These are phyloP conservation scores for Trebouxiophyceae sp. DNA, from an alignment of 163 green algal genomes.

Conservation along the genomic window DNA sequence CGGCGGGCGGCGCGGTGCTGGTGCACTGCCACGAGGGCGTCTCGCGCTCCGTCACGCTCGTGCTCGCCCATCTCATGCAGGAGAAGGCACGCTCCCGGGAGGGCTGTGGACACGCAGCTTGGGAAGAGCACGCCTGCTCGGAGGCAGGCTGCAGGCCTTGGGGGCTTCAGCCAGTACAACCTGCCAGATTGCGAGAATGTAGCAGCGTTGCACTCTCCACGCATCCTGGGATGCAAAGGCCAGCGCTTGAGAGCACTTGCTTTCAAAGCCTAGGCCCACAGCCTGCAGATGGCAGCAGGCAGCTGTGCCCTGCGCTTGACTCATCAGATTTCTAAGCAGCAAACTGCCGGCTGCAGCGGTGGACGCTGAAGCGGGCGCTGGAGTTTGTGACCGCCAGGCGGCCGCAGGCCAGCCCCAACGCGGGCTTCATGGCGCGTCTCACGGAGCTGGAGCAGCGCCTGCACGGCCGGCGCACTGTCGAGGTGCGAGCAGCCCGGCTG, in stretches of 20 bases:
- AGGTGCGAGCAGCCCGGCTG: slow-evolving; percentile 13
- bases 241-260: too few species aligned
- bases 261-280: background rate
- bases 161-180: too few species aligned
- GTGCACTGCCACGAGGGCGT: slow-evolving; percentile 64
- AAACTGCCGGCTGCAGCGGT: slow-evolving; percentile 16
- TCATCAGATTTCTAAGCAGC: too few species aligned
- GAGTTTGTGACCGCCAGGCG: slow-evolving; percentile 12
- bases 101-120: too few species aligned
- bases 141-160: too few species aligned
- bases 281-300: background rate
- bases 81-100: too few species aligned
- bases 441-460: slow-evolving; percentile 55
- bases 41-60: slow-evolving; percentile 44
- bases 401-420: slow-evolving; percentile 40
- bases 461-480: slow-evolving; percentile 50
- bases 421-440: slow-evolving; percentile 53
- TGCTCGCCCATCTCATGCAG: slow-evolving; percentile 57
- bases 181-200: too few species aligned
- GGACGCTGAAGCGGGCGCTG: slow-evolving; percentile 41
- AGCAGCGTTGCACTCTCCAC: too few species aligned
- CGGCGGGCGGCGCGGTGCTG: slow-evolving; percentile 32
- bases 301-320: too few species aligned
- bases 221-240: too few species aligned
- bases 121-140: too few species aligned